A percentile compares a stretch with the other conserved stretches of the same genome.
phyloP scores from a whole-genome alignment of 345 rosid genomes.

The Salix arbutifolia region DNA sequence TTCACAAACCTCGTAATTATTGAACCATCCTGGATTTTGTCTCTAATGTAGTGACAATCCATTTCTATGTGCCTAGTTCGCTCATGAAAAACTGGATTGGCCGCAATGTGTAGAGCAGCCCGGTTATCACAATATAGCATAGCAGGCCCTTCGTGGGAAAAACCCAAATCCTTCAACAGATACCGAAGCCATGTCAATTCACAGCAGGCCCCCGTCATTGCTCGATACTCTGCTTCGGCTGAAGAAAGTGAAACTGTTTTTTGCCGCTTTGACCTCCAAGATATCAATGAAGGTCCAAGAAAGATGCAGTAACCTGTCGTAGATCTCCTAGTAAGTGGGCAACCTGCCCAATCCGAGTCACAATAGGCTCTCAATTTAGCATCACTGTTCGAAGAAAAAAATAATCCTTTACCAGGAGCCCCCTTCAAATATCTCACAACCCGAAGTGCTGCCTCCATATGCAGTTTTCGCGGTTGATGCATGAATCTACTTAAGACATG shows the following conservation, averaged over 20 bases:
- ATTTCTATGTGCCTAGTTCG: too few species aligned
- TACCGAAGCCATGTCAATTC: too few species aligned
- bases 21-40: too few species aligned
- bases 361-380: not conserved
- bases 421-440: not conserved
- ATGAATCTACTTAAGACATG: not conserved
- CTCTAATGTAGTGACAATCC: too few species aligned
- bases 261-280: not conserved
- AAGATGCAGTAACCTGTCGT: not conserved
- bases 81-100: too few species aligned
- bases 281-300: not conserved
- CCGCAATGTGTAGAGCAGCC: too few species aligned
- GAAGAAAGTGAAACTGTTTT: not conserved
- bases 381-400: not conserved
- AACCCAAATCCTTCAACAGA: too few species aligned
- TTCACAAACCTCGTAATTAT: too few species aligned
- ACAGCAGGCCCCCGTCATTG: too few species aligned
- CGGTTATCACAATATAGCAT: too few species aligned
- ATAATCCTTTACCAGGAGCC: not conserved
- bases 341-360: not conserved
- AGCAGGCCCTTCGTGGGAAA: too few species aligned
- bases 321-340: not conserved
- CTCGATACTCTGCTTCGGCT: too few species aligned
- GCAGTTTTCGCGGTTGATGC: not conserved
- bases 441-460: not conserved